Base-by-base conservation (phyloP, 1,284 basidiomycete species). In the Cryptococcus sp. region DNA sequence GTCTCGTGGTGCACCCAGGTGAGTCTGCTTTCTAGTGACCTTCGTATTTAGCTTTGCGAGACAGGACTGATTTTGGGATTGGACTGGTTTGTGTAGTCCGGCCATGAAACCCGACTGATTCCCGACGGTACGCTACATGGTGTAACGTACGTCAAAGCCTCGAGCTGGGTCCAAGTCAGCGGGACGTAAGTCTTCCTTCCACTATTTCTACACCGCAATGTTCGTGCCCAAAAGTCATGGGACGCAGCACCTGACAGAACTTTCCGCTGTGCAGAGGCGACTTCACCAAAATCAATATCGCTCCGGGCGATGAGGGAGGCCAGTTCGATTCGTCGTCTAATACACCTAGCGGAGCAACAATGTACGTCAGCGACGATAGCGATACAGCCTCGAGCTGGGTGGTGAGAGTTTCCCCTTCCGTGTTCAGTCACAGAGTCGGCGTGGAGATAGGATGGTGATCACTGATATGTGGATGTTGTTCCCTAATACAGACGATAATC, bases 271-370 rank as follows among this genome's bases (percentile, higher is more conserved):
- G 17, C 37, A 72, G 66, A 34, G 72, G 72, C 20, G 68, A 74
- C 48, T 69, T 74, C 25, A 72, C 70, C 15, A 69, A 72, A 46
- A 69, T 74, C 58, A 71, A 71, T 41, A 63, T 72, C 16, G 63
- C 67, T 1, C 53, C 66, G 13, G 66, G 63, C 3, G 72, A 74
- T 52, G n/a, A 29, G 15, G 72, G 72, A 3, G 72, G 67, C 11
- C 72, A 74, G 52, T 68, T 72, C 50, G 71, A 73, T 54, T 66
- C 63, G 5, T 29, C 34, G 1, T 17, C 39, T 1, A 56, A 72
- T 51, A 64, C 58, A 2, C 70, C 70, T 0, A 60, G 62, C 13
- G 69, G 69, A 13, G 63, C 65, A 5, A 58, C 37, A 15, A 54
- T 72, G 43, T 60, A 50, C 19, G 55, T 57, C 11, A 58, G 57